Evolutionary conservation across 306 rosid species (phyloP), one percentile per base, ranked within the genome.

Genomic region (Malus domestica): DNA sequence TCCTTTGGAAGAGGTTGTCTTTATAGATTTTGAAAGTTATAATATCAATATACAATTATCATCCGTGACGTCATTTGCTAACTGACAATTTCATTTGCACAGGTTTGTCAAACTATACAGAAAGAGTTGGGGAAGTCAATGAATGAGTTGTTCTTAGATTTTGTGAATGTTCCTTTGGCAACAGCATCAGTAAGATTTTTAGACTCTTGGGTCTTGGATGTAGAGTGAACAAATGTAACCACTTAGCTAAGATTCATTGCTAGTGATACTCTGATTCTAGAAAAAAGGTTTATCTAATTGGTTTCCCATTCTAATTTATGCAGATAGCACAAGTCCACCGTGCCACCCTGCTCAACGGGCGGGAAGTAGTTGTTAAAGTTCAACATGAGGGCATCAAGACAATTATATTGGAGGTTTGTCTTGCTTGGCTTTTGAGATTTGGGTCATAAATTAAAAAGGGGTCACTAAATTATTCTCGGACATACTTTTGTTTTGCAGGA

Each of bases 311-410:
- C 81, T 46, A 49, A 67, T 86, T 73, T 68, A 73, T 82, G 83
- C 85, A 96, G 99, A 96, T 96, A 86, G 99, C 99, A 16, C 99
- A 96, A 89, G 99, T 93, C 67, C 99, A 92, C 78, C 91, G 97
- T 58, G 98, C 99, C 67, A 90, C 93, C 78, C 88, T 96, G 83
- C 90, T 91, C 38, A 74, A 92, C 54, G 99, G 99, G 78, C 85
- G 75, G 88, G 93, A 96, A 78, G 99, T 90, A 69, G 97, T 96
- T 75, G 89, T 96, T 83, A 96, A 96, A 90, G 98, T 96, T 78
- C 99, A 96, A 76, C 97, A 96, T 64, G 98, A 88, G 77, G 97
- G 90, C 74, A 66, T 96, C 76, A 96, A 96, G 87, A 60, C 85
- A 54, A 73, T 93, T 69, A 92, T 96, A 86, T 82, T 96, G 79